Evolutionary conservation across 2,329 filamentous ascomycete species (phyloP).

Genomic region (Stachybotrys elegans): DNA sequence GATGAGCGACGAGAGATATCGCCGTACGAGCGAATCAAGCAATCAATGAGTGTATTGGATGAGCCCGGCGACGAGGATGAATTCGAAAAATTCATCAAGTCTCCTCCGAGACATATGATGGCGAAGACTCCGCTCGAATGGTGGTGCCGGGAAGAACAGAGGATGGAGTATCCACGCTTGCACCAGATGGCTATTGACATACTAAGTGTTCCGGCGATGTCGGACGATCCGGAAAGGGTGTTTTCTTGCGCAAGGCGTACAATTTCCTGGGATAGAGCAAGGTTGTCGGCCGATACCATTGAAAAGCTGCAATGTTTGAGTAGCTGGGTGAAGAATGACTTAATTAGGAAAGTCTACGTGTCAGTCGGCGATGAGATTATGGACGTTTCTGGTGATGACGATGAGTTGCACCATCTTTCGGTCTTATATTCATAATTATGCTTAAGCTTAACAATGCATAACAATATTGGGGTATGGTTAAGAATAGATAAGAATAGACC

Average conservation of each 20-base stretch:
- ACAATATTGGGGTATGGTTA: no score
- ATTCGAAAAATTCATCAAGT: slow-evolving; percentile 7
- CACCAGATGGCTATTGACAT: slow-evolving; percentile 4
- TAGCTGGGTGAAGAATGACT: slow-evolving; percentile 1
- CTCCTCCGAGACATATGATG: slow-evolving; percentile 7
- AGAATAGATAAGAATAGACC: no score
- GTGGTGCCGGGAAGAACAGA: slow-evolving; percentile 6
- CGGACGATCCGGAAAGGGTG: slow-evolving; percentile 5
- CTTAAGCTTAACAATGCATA: no score
- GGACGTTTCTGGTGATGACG: no score
- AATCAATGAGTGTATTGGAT: not conserved
- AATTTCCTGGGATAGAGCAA: slow-evolving; percentile 6
- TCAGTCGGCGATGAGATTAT: no score
- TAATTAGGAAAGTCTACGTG: not conserved
- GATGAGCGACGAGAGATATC: no score
- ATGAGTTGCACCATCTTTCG: no score
- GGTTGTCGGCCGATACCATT: slow-evolving; percentile 6
- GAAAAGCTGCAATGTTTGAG: slow-evolving; percentile 9
- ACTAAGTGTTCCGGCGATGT: slow-evolving; percentile 6
- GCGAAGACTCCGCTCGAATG: slow-evolving; percentile 4
- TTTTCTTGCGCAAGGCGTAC: slow-evolving; percentile 6
- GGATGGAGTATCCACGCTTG: slow-evolving; percentile 5
- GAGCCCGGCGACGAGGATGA: slow-evolving; percentile 4
- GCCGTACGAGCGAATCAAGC: not conserved
- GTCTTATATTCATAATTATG: no score